Base-by-base conservation (phyloP, 257 asterid genomes). In the Echium plantagineum region DNA sequence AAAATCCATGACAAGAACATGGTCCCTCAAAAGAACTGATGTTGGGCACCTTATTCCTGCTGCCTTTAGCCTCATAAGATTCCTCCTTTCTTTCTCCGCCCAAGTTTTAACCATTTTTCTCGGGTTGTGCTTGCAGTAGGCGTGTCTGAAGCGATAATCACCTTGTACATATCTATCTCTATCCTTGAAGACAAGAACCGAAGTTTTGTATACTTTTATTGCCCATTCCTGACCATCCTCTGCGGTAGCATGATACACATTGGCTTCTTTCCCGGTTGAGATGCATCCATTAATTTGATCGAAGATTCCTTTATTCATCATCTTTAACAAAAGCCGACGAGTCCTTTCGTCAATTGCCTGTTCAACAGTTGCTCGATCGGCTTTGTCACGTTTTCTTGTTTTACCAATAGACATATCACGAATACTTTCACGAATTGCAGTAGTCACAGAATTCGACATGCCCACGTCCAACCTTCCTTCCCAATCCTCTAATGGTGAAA, bases 311-410 rank as follows among this genome's bases (percentile, higher is more conserved):
- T 90, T 77, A 66, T 91, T 91, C 63, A 85, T 71, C 98, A 91
- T 91, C 74, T 88, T 91, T 80, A 85, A 88, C 59, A 91, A 73
- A 64, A 91, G 94, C 98, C 88, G 88, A 47, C 97, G 83, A 65
- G 97, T 91, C 77, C 98, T 85, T 21, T 97, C 97, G 77, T 91
- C 98, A 77, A 91, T 88, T 52, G 97, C 98, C 98, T 91, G 98
- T 75, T 91, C 98, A 65, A 88, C 90, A 58, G 97, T 91, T 13
- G 98, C 98, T 15, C 98, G 97, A 53, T 91, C 98, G 21, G 98
- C 94, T 72, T 91, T 91, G 65, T 91, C 98, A 8, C 85, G 78
- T 5, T 85, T 86, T 72, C 46, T 86, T 54, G 95, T 83, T 75
- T 70, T 91, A 31, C 98, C 98, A 60, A 91, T 91, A 51, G 96